Evolutionary conservation across 1,139 yeast genomes (phyloP), one percentile per base, ranked within the genome.

Genomic region (Magnusiomyces clavatus): DNA sequence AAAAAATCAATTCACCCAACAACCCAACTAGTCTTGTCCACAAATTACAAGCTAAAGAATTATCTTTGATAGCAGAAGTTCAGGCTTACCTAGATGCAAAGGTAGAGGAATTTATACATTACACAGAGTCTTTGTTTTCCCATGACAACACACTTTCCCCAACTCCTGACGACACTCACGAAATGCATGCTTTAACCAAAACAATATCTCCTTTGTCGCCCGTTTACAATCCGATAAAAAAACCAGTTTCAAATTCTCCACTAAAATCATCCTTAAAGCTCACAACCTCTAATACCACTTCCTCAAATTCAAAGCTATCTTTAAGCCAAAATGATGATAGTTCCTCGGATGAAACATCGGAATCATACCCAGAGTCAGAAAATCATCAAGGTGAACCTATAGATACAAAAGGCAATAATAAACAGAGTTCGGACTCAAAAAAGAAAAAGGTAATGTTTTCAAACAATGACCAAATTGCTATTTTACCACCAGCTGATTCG

Each of bases 381-480:
- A 16, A 41, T 12, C 44, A 4, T 3, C 16, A 39, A 11, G 20
- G 19, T 5, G 20, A 39, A 16, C 19, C 16, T 11, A 39, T 19
- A 16, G 19, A 39, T 16, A 16, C 4, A 16, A n/a, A 39, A 16
- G 13, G 20, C 13, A 16, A 14, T 16, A 16, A 3, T 16, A 16
- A 41, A 11, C 44, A 20, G 2, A 12, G 8, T 12, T 13, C 40
- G 36, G 46, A 19, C 4, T 38, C 31, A 2, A 42, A 43, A 24
- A 50, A 50, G 47, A 53, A 53, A 31, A 53, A 53, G 29, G 56
- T 53, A 10, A 48, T 53, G 53, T 53, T 53, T 43, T 53, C 56
- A 4, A 46, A 44, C 14, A 48, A 53, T 19, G 51, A 51, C 24
- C 53, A 53, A 43, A 45, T 53, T 29, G 48, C 56, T 2, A 50